Conservation (phyloP, 768 basidiomycete species). For the Candolleomyces efflorescens region DNA sequence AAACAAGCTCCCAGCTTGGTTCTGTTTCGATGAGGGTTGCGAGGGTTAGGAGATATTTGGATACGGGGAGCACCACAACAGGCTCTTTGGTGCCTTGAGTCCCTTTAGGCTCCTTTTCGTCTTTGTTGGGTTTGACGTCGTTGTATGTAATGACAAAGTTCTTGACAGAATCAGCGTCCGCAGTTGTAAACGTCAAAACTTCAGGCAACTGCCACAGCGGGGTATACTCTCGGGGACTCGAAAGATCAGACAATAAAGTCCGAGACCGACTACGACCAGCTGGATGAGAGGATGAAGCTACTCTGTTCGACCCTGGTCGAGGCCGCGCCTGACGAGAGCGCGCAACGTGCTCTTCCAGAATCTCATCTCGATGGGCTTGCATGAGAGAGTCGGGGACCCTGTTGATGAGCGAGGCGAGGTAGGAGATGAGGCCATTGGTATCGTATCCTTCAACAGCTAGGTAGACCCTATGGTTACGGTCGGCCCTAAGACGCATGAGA, state of each 20-base stretch:
- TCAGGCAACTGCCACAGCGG: slow-evolving; percentile 73
- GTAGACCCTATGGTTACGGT: slow-evolving; percentile 84
- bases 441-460: slow-evolving; percentile 54
- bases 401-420: slow-evolving; percentile 62
- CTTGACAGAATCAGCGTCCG: slow-evolving; percentile 57
- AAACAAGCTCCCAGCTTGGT: slow-evolving; percentile 88
- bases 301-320: slow-evolving; percentile 41
- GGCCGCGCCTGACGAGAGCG: slow-evolving; percentile 41
- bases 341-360: slow-evolving; percentile 16
- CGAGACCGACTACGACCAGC: not conserved
- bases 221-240: not conserved
- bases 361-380: slow-evolving; percentile 11
- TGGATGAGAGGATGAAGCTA: not conserved
- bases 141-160: slow-evolving; percentile 61
- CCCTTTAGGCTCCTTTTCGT: no score
- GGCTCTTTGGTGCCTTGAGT: slow-evolving; percentile 37
- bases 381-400: slow-evolving; percentile 29
- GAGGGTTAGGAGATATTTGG: slow-evolving; percentile 64
- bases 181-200: slow-evolving; percentile 47
- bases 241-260: not conserved
- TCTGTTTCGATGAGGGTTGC: slow-evolving; percentile 67
- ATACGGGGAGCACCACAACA: slow-evolving; percentile 64
- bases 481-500: slow-evolving; percentile 82
- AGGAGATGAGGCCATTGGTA: slow-evolving; percentile 49
- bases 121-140: no score